Percentiles rank a stretch among this genome's conserved stretches.
Conservation (phyloP, 2,329 filamentous ascomycete genomes). For the Thermomyces lanuginosus region DNA sequence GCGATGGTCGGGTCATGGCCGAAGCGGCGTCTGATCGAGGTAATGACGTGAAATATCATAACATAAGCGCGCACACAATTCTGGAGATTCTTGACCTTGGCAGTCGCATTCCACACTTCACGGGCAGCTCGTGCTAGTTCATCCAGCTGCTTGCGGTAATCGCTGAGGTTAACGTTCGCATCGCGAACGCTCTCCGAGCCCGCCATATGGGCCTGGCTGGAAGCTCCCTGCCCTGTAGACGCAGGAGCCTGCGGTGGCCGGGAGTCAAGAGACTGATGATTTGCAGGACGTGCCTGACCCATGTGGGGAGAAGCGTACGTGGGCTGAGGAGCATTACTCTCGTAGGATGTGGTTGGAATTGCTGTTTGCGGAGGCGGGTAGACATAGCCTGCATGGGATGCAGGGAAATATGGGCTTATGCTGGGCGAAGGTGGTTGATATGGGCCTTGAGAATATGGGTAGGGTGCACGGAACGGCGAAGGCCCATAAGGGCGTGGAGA, state of each 20-base stretch:
- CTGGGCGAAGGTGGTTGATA: conserved; percentile 17
- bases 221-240: conserved; percentile 8
- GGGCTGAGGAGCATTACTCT: conserved; percentile 9
- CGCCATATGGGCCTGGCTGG: too few species aligned
- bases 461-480: conserved; percentile 18
- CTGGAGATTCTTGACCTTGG: conserved; percentile 44
- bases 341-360: conserved; percentile 9
- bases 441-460: conserved; percentile 13
- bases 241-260: conserved; percentile 8
- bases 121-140: conserved; percentile 40
- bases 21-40: conserved; percentile 42
- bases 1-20: conserved; percentile 39
- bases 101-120: conserved; percentile 47
- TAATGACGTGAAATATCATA: conserved; percentile 46
- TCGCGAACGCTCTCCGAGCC: too few species aligned
- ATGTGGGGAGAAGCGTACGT: conserved; percentile 12
- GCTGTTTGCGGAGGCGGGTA: conserved; percentile 10
- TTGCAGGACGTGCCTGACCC: conserved; percentile 10
- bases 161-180: conserved; percentile 9
- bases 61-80: conserved; percentile 46
- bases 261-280: conserved; percentile 9
- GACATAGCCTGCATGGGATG: conserved; percentile 9
- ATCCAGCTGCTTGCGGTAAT: conserved; percentile 34
- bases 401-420: conserved; percentile 11
- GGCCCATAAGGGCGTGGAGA: conserved; percentile 16